Conservation (phyloP, 306 rosid genomes). For the Malus orientalis region DNA sequence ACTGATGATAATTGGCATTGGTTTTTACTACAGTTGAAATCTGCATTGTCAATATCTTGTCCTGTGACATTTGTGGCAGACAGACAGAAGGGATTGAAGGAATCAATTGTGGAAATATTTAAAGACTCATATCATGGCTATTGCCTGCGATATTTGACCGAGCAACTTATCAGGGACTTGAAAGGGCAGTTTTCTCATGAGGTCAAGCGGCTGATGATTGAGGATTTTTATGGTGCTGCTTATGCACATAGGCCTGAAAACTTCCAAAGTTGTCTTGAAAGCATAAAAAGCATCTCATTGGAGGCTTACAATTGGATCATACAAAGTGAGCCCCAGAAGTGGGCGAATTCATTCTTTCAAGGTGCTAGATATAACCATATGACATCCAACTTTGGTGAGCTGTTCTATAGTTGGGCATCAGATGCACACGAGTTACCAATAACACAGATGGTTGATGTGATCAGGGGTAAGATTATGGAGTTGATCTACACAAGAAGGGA, state of each 20-base stretch:
- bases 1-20: constrained; percentile 89
- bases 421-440: constrained; percentile 85
- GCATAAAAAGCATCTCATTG: constrained; percentile 59
- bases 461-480: constrained; percentile 75
- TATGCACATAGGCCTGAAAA: constrained; percentile 60
- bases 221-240: constrained; percentile 83
- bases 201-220: constrained; percentile 84
- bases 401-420: constrained; percentile 85
- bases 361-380: constrained; percentile 87
- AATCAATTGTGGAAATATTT: constrained; percentile 63
- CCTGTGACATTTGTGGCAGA: constrained; percentile 88
- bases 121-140: constrained; percentile 76
- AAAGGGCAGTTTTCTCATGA: constrained; percentile 91
- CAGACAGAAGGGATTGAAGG: constrained; percentile 70
- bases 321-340: constrained; percentile 75
- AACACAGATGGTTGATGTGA: constrained; percentile 91
- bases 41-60: constrained; percentile 60
- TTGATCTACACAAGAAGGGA: constrained; percentile 54
- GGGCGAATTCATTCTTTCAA: constrained; percentile 82
- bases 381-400: constrained; percentile 90
- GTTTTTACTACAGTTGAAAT: constrained; percentile 81
- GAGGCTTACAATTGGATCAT: constrained; percentile 85
- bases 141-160: constrained; percentile 73
- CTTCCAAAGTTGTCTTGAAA: constrained; percentile 63
- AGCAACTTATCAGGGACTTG: constrained; percentile 84